Evolutionary conservation across 306 rosid species (phyloP).

Genomic region (Lupinus albus): DNA sequence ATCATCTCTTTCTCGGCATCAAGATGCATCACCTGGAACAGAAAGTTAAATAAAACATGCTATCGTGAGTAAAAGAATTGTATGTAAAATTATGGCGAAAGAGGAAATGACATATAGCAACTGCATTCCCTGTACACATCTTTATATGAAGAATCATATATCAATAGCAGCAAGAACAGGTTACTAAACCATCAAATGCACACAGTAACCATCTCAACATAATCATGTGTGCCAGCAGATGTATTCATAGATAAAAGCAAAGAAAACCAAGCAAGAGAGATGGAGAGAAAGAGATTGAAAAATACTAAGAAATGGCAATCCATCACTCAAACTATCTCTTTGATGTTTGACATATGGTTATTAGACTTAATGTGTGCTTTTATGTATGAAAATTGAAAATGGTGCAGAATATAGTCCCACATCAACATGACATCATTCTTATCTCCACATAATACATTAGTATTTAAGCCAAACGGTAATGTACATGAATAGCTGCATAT

Average conservation of each 20-base stretch:
- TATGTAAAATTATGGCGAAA: background rate
- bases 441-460: background rate
- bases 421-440: background rate
- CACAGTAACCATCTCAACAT: conserved; percentile 26
- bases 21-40: conserved; percentile 95
- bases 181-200: conserved; percentile 28
- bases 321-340: conserved; percentile 2
- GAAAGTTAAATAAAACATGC: conserved; percentile 22
- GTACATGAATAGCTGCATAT: conserved; percentile 19
- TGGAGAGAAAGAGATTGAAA: background rate
- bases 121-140: conserved; percentile 4
- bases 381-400: conserved; percentile 25
- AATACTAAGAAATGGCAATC: background rate
- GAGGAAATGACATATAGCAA: conserved; percentile 6
- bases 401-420: conserved; percentile 13
- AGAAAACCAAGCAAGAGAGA: conserved; percentile 22
- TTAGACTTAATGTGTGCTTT: background rate
- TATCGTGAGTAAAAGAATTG: background rate
- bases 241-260: conserved; percentile 20
- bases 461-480: conserved; percentile 20
- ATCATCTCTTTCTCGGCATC: conserved; percentile 99
- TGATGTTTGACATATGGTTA: background rate
- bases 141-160: conserved; percentile 12
- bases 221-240: conserved; percentile 14
- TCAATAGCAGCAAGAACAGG: conserved; percentile 11